Evolutionary conservation across 176 grass and related monocot genomes (phyloP).

Genomic region (Guadua angustifolia): DNA sequence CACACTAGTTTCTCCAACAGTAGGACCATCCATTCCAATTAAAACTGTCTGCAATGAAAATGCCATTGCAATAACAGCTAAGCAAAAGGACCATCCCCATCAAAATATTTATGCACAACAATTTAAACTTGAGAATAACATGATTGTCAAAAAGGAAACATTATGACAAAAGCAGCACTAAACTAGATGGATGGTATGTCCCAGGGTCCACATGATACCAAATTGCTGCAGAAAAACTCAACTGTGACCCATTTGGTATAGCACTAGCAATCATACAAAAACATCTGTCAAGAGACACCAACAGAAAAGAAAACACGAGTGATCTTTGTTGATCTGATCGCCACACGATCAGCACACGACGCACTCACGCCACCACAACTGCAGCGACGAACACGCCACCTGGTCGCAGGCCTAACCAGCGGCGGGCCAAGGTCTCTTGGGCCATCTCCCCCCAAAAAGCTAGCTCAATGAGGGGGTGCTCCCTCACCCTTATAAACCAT

Average conservation of each 20-base stretch:
- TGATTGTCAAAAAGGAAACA: not conserved
- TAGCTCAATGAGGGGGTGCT: too few relatives aligned
- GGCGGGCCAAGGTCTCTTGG: too few relatives aligned
- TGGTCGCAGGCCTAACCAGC: too few relatives aligned
- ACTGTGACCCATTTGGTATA: not conserved
- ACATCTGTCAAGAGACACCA: constrained; percentile 8
- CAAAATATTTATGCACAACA: constrained; percentile 20
- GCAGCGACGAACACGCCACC: too few relatives aligned
- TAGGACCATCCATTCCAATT: constrained; percentile 63
- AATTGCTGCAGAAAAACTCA: not conserved
- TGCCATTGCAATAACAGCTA: constrained; percentile 36
- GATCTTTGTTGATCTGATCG: too few relatives aligned
- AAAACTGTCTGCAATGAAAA: constrained; percentile 83
- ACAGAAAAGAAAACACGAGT: constrained; percentile 21
- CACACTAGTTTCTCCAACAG: constrained; percentile 60
- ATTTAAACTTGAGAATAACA: not conserved
- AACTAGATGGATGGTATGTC: not conserved
- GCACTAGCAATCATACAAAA: constrained; percentile 30
- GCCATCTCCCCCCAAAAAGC: too few relatives aligned
- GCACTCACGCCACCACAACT: too few relatives aligned
- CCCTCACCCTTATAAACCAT: too few relatives aligned
- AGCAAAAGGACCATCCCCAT: constrained; percentile 14
- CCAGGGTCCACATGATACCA: constrained; percentile 2
- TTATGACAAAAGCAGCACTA: constrained; percentile 15
- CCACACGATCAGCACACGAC: too few relatives aligned